Base-by-base conservation (phyloP, 139 green algal genomes). In the Chlorella vulgaris region DNA sequence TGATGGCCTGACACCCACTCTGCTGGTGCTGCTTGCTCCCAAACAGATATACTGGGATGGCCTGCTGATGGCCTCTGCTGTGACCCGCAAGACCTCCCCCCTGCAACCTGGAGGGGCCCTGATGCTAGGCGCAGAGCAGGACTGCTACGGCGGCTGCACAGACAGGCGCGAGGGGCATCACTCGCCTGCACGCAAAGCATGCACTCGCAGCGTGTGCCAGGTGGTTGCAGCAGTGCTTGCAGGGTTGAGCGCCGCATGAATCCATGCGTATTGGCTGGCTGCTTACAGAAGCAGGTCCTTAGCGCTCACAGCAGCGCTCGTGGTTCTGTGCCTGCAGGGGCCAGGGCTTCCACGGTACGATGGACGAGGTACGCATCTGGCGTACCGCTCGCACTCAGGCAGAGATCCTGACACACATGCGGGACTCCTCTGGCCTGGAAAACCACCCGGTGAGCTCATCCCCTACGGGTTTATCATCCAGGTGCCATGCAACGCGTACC, bases 361-460 rank as follows among this genome's bases (percentile, higher is more conserved):
- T 97, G 88, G 94, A 97, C 80, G 94, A 97, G 86, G 94, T 97
- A 43, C 84, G 92, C 31, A 65, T 96, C 3, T 96, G 92, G 92
- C 90, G 86, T 35, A 68, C 62, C 19, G 92, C 82, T 4, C 90
- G 93, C 53, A 88, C 39, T 10, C 93, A 97, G 86, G 80, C 88
- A 31, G 82, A 97, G 50, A 96, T 97, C 78, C 78, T 93, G 15
- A 83, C 68, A 7, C 82, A 88, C 86, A 97, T 97, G 93, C 76
- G 93, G 28, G 38, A 71, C 29, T 67, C 22, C 42, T 62, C n/a
- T 1, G 78, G 77, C 4, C 73, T 96, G 61, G 89, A 91, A 28
- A 80, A 86, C 55, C 42, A 93, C 35, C 24, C 50, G 65, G 77
- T 77, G 28, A 4, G 60, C 50, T 55, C 47, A n/a, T n/a, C n/a